Percentiles rank a stretch among this genome's conserved stretches.
These are phyloP conservation scores for Pleurotus ostreatus DNA, from an alignment of 768 basidiomycete species.

Conservation along the genomic window DNA sequence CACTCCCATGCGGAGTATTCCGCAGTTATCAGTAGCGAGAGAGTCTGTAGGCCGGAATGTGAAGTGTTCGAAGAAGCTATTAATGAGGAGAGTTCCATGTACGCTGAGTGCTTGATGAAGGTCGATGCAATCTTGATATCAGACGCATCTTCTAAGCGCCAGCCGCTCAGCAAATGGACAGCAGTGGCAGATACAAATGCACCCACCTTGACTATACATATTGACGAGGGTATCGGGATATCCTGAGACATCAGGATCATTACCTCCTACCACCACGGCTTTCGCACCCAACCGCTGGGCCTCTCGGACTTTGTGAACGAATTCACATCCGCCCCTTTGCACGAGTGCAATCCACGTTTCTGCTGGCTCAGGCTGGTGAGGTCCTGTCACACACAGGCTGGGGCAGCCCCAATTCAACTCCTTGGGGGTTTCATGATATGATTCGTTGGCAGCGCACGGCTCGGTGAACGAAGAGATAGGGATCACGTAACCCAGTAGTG, in stretches of 20 bases:
- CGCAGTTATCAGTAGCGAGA: conserved; percentile 72
- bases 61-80: conserved; percentile 75
- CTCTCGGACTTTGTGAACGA: conserved; percentile 81
- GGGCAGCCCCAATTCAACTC: conserved; percentile 62
- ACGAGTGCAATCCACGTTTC: conserved; percentile 91
- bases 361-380: conserved; percentile 49
- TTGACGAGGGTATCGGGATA: conserved; percentile 77
- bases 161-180: conserved; percentile 7
- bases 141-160: conserved; percentile 67
- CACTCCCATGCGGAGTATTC: conserved; percentile 88
- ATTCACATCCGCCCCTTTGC: conserved; percentile 86
- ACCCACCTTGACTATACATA: conserved; percentile 85
- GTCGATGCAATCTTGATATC: conserved; percentile 83
- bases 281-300: conserved; percentile 73
- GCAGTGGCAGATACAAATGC: conserved; percentile 15
- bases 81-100: conserved; percentile 61
- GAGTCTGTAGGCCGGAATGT: conserved; percentile 70
- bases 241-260: conserved; percentile 59
- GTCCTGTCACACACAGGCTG: conserved; percentile 53
- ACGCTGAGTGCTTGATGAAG: conserved; percentile 85
- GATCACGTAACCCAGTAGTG: conserved; percentile 68
- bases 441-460: conserved; percentile 38
- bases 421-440: conserved; percentile 13
- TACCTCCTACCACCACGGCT: conserved; percentile 91
- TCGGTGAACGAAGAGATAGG: conserved; percentile 62